phyloP scores from a whole-genome alignment of 805 yeast species.

The Wickerhamiella allomyrinae region DNA sequence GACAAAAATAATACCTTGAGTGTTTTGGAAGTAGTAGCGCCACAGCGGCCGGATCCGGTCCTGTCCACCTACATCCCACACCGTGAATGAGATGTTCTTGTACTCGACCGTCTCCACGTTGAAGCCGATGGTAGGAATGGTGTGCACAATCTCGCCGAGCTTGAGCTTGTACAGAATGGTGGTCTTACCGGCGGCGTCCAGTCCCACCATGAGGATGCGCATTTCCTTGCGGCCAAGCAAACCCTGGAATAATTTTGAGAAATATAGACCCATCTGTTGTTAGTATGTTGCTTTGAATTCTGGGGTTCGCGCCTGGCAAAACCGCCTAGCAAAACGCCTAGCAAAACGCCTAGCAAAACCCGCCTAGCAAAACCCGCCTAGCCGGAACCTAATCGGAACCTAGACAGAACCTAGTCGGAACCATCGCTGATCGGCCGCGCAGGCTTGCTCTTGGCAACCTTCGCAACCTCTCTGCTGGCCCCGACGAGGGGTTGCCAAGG shows the following conservation, averaged over 20 bases:
- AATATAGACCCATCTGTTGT: slow-evolving; percentile 77
- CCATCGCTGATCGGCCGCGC: too few species aligned
- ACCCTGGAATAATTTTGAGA: slow-evolving; percentile 87
- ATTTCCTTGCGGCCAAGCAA: slow-evolving; percentile 95
- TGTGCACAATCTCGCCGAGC: slow-evolving; percentile 90
- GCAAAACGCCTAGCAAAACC: too few species aligned
- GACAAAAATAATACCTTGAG: slow-evolving; percentile 95
- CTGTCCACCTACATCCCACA: slow-evolving; percentile 99
- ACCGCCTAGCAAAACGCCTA: too few species aligned
- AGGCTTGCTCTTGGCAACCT: too few species aligned
- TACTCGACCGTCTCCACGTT: slow-evolving; percentile 95
- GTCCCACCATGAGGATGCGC: slow-evolving; percentile 97
- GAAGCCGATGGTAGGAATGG: slow-evolving; percentile 94
- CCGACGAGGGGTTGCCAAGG: too few species aligned
- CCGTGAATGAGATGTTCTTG: slow-evolving; percentile 91
- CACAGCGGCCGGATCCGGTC: slow-evolving; percentile 96
- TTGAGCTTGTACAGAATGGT: slow-evolving; percentile 89
- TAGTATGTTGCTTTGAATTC: too few species aligned
- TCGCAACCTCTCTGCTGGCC: too few species aligned
- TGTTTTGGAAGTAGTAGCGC: slow-evolving; percentile 98
- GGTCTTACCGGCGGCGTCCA: slow-evolving; percentile 97
- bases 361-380: too few species aligned
- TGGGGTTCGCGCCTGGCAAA: too few species aligned
- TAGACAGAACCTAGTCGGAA: too few species aligned
- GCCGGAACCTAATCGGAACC: too few species aligned